phyloP scores from a whole-genome alignment of 2,329 filamentous ascomycete genomes.

The Aspergillus costaricaensis region DNA sequence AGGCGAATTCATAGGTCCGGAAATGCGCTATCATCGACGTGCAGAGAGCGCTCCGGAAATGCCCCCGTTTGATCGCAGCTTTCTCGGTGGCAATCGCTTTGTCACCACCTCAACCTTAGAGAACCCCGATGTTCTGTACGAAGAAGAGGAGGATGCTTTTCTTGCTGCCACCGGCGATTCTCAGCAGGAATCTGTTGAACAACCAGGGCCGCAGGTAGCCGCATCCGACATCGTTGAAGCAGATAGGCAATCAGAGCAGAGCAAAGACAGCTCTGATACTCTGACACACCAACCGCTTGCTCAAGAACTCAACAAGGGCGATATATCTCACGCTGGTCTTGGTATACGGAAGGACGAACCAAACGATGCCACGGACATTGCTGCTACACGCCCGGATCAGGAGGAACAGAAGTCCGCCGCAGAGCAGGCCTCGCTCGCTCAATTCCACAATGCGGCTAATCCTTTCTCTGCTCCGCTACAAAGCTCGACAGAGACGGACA shows the following conservation, averaged over 20 bases:
- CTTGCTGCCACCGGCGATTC: conserved; percentile 43
- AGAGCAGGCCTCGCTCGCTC: conserved; percentile 12
- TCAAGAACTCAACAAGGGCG: conserved; percentile 5
- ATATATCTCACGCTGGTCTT: conserved; percentile 26
- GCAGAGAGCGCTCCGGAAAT: conserved; percentile 53
- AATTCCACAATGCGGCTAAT: conserved; percentile 23
- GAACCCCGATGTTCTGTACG: conserved; percentile 51
- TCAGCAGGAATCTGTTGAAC: conserved; percentile 23
- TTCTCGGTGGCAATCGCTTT: conserved; percentile 41
- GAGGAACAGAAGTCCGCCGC: conserved; percentile 6
- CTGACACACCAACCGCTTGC: conserved; percentile 26
- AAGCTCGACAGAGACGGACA: conserved; percentile 32
- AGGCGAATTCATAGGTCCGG: conserved; percentile 49
- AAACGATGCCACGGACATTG: conserved; percentile 6
- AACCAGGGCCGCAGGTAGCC: conserved; percentile 10
- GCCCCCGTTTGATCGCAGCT: conserved; percentile 50
- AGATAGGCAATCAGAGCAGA: conserved; percentile 27
- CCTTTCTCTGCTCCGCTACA: conserved; percentile 26
- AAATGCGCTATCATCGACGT: conserved; percentile 53
- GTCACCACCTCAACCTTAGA: conserved; percentile 42
- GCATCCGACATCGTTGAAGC: conserved; percentile 10
- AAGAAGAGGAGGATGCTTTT: conserved; percentile 54
- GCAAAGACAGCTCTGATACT: conserved; percentile 30
- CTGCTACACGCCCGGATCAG: background rate
- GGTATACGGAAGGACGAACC: conserved; percentile 29